These are phyloP conservation scores for Blastobotrys chiropterorum DNA, from an alignment of 805 yeast species.

Conservation along the genomic window DNA sequence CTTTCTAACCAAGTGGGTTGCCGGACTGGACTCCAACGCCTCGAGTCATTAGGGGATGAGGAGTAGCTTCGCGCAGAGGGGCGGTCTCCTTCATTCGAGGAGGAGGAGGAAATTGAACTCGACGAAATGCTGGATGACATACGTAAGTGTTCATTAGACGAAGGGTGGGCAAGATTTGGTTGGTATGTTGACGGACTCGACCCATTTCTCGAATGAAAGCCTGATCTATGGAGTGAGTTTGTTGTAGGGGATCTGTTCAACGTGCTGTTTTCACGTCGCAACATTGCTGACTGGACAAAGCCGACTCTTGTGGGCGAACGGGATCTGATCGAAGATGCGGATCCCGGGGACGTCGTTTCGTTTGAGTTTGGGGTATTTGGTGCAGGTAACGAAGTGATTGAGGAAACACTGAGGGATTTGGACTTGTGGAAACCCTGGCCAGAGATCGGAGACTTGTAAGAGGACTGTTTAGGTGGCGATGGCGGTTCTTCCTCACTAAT, in stretches of 20 bases:
- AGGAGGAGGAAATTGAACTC: background rate
- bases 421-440: background rate
- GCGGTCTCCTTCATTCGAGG: background rate
- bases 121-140: background rate
- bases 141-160: background rate
- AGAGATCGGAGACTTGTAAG: background rate
- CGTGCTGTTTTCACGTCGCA: slow-evolving; percentile 19
- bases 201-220: background rate
- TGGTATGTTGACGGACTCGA: background rate
- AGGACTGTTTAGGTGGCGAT: background rate
- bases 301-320: slow-evolving; percentile 21
- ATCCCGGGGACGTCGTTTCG: background rate
- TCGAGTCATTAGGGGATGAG: slow-evolving; percentile 9
- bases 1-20: slow-evolving; percentile 28
- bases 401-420: background rate
- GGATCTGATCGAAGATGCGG: background rate
- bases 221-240: too few relatives aligned
- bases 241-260: background rate
- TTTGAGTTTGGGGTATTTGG: background rate
- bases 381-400: background rate
- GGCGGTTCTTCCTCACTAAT: background rate
- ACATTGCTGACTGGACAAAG: slow-evolving; percentile 26
- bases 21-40: slow-evolving; percentile 23
- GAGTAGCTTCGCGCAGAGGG: background rate
- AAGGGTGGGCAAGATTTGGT: background rate